phyloP scores from a whole-genome alignment of 257 asterid genomes.

The Solanum sparsipilum region DNA sequence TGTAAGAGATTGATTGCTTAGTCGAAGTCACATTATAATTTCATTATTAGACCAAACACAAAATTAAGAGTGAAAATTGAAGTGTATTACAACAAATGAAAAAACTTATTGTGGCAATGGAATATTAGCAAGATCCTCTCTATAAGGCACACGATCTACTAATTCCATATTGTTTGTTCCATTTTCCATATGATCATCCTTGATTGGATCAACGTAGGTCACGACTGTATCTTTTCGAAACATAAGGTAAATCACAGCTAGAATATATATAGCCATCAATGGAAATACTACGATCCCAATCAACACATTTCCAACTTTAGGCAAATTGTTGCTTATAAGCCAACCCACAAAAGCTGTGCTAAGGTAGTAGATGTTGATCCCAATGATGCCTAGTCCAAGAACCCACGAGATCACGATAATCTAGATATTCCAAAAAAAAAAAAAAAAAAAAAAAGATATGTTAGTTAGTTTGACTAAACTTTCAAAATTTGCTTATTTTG shows the following conservation, averaged over 20 bases:
- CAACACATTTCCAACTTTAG: constrained; percentile 58
- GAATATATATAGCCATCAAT: constrained; percentile 51
- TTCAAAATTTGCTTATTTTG: neutral
- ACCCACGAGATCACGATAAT: constrained; percentile 73
- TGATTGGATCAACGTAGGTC: constrained; percentile 44
- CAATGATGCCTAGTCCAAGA: constrained; percentile 72
- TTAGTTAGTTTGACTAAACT: too few species aligned
- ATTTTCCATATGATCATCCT: constrained; percentile 35
- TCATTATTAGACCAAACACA: neutral
- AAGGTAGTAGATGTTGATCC: constrained; percentile 75
- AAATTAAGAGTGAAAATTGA: neutral
- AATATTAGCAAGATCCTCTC: constrained; percentile 59
- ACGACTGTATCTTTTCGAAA: constrained; percentile 60
- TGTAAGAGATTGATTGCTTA: neutral
- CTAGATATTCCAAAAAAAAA: constrained; percentile 5
- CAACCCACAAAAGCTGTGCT: constrained; percentile 59
- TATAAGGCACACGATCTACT: constrained; percentile 26
- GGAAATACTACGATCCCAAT: constrained; percentile 72
- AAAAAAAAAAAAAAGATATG: accelerated
- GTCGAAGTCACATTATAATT: neutral
- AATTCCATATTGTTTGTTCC: constrained; percentile 13
- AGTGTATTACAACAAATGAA: neutral
- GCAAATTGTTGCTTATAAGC: constrained; percentile 51
- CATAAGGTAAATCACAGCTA: constrained; percentile 64
- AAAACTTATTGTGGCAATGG: constrained; percentile 28